phyloP scores from a whole-genome alignment of 768 basidiomycete species.

The Melanogaster broomeanus region DNA sequence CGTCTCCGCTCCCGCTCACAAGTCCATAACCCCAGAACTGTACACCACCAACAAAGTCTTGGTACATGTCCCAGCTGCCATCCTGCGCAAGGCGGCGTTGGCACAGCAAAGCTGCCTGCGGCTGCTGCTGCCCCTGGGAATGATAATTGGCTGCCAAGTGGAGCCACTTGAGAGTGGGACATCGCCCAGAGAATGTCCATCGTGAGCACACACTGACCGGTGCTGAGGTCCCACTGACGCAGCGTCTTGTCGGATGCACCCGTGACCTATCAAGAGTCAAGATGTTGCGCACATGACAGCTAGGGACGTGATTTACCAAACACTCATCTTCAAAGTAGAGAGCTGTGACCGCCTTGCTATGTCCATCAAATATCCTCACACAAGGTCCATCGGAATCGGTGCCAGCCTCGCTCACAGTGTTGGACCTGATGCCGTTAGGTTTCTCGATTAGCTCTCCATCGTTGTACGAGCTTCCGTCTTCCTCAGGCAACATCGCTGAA shows the following conservation, averaged over 20 bases:
- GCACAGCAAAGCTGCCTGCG: constrained; percentile 71
- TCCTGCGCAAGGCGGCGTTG: constrained; percentile 87
- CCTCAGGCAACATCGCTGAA: constrained; percentile 68
- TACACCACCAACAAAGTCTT: constrained; percentile 96
- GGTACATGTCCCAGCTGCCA: constrained; percentile 92
- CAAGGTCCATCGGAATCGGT: constrained; percentile 56
- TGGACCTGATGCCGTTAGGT: constrained; percentile 42
- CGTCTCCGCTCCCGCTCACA: constrained; percentile 96
- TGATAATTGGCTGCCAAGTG: constrained; percentile 41
- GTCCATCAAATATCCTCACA: constrained; percentile 79
- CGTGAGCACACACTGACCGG: constrained; percentile 97
- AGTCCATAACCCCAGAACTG: constrained; percentile 99
- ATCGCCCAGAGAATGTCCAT: constrained; percentile 99
- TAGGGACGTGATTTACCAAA: constrained; percentile 54
- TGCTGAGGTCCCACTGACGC: constrained; percentile 96
- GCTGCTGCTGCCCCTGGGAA: constrained; percentile 57
- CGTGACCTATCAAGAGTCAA: constrained; percentile 67
- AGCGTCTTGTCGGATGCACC: constrained; percentile 98
- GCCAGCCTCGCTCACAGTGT: constrained; percentile 38
- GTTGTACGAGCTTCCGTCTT: constrained; percentile 44
- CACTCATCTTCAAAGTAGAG: constrained; percentile 96
- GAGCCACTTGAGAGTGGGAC: constrained; percentile 71
- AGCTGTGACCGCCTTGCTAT: constrained; percentile 89
- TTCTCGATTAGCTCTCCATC: constrained; percentile 41
- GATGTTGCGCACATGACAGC: constrained; percentile 3